Conservation (phyloP, 495 filamentous ascomycete genomes). For the Aspergillus hancockii region DNA sequence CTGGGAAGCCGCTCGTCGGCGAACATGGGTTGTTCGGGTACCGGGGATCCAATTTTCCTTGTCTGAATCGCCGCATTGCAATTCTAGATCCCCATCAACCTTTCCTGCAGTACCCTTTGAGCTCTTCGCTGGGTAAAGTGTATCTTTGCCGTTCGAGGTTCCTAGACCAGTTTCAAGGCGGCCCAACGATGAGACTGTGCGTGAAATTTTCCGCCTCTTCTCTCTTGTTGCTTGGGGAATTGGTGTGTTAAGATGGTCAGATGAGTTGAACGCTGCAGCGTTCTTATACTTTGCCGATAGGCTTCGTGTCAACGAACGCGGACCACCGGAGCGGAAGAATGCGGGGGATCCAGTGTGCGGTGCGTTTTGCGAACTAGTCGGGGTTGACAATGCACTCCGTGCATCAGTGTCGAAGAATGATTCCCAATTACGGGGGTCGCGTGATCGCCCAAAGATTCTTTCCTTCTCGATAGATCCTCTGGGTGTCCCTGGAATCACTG, state of each 20-base stretch:
- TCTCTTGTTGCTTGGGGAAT: slow-evolving; percentile 50
- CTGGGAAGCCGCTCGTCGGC: slow-evolving; percentile 37
- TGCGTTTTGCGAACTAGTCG: slow-evolving; percentile 68
- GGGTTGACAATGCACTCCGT: slow-evolving; percentile 68
- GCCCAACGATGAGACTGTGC: slow-evolving; percentile 66
- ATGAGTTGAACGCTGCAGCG: slow-evolving; percentile 42
- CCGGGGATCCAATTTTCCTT: slow-evolving; percentile 89
- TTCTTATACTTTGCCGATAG: slow-evolving; percentile 56
- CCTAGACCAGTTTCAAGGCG: slow-evolving; percentile 57
- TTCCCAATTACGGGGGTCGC: slow-evolving; percentile 84
- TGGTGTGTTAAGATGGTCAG: slow-evolving; percentile 46
- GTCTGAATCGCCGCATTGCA: slow-evolving; percentile 72
- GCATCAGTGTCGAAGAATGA: slow-evolving; percentile 74
- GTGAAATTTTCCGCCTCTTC: slow-evolving; percentile 62
- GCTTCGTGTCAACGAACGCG: slow-evolving; percentile 45
- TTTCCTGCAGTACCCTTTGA: slow-evolving; percentile 30
- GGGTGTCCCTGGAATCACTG: slow-evolving; percentile 44
- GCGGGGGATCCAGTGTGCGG: slow-evolving; percentile 72
- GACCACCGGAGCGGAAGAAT: slow-evolving; percentile 65
- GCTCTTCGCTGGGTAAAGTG: slow-evolving; percentile 20
- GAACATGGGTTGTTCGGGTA: slow-evolving; percentile 42
- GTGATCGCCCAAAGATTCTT: slow-evolving; percentile 64
- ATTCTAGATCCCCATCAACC: slow-evolving; percentile 35
- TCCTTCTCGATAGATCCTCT: slow-evolving; percentile 37
- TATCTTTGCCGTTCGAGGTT: slow-evolving; percentile 15